A percentile compares a stretch with the other conserved stretches of the same genome.
These are phyloP conservation scores for Odontarrhena argentea DNA, from an alignment of 345 rosid species.

Conservation along the genomic window DNA sequence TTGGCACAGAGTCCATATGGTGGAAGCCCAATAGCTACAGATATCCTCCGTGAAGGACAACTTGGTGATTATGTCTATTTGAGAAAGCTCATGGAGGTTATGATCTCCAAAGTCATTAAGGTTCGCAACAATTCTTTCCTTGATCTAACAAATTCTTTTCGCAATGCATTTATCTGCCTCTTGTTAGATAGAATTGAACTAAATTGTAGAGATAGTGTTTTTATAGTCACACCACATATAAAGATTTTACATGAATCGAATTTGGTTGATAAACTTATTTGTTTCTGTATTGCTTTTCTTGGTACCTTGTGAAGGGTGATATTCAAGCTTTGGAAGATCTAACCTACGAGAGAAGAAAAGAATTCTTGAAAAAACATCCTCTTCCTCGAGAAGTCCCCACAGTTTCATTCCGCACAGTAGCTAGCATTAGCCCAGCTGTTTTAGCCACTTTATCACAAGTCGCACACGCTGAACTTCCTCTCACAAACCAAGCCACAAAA, in stretches of 20 bases:
- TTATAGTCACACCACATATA: background rate
- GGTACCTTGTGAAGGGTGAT: constrained; percentile 61
- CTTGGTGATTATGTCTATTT: constrained; percentile 88
- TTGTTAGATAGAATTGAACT: constrained; percentile 14
- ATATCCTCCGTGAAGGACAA: constrained; percentile 91
- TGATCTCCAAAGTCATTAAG: constrained; percentile 92
- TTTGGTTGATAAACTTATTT: background rate
- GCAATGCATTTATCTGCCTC: background rate
- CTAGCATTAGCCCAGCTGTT: constrained; percentile 78
- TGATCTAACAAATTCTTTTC: constrained; percentile 5
- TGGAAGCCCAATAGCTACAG: constrained; percentile 93
- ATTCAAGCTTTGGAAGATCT: constrained; percentile 92
- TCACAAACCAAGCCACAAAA: constrained; percentile 57
- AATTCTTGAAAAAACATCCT: constrained; percentile 70
- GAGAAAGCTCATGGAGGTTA: constrained; percentile 82
- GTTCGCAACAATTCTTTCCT: constrained; percentile 43
- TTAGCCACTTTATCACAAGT: constrained; percentile 80
- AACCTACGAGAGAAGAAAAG: constrained; percentile 83
- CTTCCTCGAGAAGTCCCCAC: constrained; percentile 79
- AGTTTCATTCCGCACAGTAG: constrained; percentile 91
- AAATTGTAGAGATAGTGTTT: background rate
- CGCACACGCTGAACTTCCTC: constrained; percentile 87
- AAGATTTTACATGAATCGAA: too few relatives aligned
- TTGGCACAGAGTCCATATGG: constrained; percentile 96
- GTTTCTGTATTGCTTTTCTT: background rate